Conservation (phyloP, 2,329 filamentous ascomycete genomes). For the Aspergillus amoenus region DNA sequence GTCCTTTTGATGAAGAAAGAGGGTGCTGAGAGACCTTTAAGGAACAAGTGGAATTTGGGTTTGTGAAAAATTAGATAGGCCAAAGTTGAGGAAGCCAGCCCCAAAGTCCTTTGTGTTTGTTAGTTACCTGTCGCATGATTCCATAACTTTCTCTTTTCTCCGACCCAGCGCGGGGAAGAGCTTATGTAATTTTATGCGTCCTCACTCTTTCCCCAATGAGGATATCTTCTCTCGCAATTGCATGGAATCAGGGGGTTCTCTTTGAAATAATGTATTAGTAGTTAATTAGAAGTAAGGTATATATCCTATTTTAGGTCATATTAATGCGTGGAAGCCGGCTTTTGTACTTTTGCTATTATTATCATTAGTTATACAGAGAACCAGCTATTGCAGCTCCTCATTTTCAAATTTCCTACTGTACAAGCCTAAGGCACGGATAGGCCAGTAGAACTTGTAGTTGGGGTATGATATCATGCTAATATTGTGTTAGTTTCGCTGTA, state of each 20-base stretch:
- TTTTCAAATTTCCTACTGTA: constrained; percentile 73
- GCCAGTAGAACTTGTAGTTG: constrained; percentile 97
- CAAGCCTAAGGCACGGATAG: constrained; percentile 90
- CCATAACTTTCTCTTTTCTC: constrained; percentile 7
- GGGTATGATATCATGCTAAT: constrained; percentile 93
- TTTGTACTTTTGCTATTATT: background rate
- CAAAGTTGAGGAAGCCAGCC: background rate
- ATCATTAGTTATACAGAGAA: background rate
- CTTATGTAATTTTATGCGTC: constrained; percentile 3
- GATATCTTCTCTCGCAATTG: background rate
- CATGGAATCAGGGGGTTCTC: background rate
- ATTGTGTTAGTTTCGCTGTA: constrained; percentile 21
- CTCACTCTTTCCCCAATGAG: background rate
- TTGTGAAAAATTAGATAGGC: background rate
- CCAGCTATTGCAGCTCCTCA: constrained; percentile 49
- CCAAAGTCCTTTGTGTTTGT: background rate
- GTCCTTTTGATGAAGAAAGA: background rate
- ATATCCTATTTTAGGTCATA: background rate
- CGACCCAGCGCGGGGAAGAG: constrained; percentile 6
- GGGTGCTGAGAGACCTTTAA: background rate
- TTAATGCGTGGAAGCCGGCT: background rate
- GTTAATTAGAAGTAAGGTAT: background rate
- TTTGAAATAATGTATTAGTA: background rate
- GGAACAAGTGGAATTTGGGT: background rate
- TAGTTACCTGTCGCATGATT: background rate